Base-by-base conservation (phyloP, 2,329 filamentous ascomycete genomes). In the Colletotrichum sp. region DNA sequence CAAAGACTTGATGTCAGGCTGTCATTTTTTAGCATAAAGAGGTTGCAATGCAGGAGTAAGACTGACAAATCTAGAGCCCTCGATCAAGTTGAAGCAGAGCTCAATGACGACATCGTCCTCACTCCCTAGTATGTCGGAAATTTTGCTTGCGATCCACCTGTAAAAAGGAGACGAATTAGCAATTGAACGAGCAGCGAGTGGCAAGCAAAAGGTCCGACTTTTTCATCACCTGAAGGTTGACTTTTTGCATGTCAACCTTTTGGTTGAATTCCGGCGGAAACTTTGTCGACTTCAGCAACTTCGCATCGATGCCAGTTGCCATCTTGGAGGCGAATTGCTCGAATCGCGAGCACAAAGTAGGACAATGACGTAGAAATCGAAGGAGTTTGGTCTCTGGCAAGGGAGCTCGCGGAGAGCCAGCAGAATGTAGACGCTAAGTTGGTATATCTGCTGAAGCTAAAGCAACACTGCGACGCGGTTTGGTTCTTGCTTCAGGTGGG, bases 31-130 rank as follows among this genome's bases (percentile, higher is more conserved):
- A 77, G 59, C 19, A 66, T 30, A 12, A 60, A 70, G 63, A 76
- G 68, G 22, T 34, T 13, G 7, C 27, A 44, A 55, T 25, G n/a
- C 16, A 52, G 48, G 48, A 27, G 30, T 12, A 64, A 16, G 61
- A 90, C 94, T 80, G 87, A 98, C 96, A 84, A 91, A 94, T 83
- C 94, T 92, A 25, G 92, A 87, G 64, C 93, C 93, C 83, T 98
- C 96, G 34, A 93, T 90, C 39, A 93, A 85, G 78, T 91, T 91
- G 82, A 91, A 93, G 82, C 91, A 92, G 28, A 98, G 92, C 85
- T 98, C 96, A 79, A 97, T 97, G 5, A 98, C 94, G 66, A 99
- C 95, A 82, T 99, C 97, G 83, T 99, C 97, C 80, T 99, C 97
- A 79, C 91, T 94, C n/a, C 94, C 94, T 57, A 98, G 87, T 64